These are phyloP conservation scores for Thymus quinquecostatus DNA, from an alignment of 257 asterid genomes.

Conservation along the genomic window DNA sequence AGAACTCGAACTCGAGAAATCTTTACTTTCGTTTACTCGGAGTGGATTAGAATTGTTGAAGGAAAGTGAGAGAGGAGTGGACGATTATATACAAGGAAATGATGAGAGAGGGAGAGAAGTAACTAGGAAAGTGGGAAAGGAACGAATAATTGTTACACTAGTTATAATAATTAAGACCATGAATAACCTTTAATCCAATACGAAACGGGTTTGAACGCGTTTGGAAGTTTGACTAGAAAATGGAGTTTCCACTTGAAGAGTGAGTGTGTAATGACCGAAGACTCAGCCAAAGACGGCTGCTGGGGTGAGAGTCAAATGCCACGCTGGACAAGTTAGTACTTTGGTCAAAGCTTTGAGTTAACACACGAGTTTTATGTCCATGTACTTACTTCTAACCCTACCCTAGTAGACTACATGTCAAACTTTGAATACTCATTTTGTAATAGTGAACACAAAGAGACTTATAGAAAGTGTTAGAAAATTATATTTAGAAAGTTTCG, in stretches of 20 bases:
- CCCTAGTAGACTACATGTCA: no score
- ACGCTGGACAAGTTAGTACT: neutral
- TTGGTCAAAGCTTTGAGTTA: conserved; percentile 14
- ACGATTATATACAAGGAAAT: conserved; percentile 25
- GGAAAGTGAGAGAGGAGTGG: conserved; percentile 9
- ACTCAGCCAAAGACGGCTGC: conserved; percentile 30
- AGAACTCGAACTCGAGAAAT: neutral
- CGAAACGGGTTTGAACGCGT: conserved; percentile 24
- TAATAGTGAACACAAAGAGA: no score
- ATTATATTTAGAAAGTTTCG: neutral
- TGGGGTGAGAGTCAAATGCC: conserved; percentile 6
- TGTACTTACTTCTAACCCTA: neutral
- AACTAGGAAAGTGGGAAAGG: conserved; percentile 31
- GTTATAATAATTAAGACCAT: neutral
- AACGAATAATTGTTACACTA: conserved; percentile 1
- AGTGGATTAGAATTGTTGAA: neutral
- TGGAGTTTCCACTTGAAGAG: neutral
- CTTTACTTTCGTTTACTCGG: neutral
- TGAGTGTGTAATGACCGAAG: neutral
- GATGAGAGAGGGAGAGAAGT: conserved; percentile 11
- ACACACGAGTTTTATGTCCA: neutral
- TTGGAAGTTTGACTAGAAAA: conserved; percentile 23
- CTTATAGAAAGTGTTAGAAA: no score
- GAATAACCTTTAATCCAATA: neutral
- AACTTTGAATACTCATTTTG: no score